Conservation (phyloP, 257 asterid genomes). For the Solanum chaucha region DNA sequence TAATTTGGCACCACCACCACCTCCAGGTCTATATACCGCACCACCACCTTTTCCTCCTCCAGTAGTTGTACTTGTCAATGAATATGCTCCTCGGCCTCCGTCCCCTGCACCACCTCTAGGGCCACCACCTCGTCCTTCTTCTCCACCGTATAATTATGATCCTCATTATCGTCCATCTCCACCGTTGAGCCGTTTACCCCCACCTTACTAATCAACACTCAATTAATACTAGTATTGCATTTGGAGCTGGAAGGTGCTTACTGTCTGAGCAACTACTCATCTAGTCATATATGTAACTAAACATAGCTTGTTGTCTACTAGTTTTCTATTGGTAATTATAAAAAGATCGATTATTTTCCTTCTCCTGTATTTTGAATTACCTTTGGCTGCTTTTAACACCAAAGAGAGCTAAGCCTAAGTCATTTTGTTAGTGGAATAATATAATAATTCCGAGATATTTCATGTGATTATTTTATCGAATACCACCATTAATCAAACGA, state of each 20-base stretch:
- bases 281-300: not conserved
- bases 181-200: not conserved
- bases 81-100: not conserved
- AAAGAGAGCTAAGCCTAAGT: not conserved
- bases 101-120: not conserved
- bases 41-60: not conserved
- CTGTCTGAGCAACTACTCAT: too few relatives aligned
- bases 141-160: not conserved
- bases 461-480: not conserved
- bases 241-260: not conserved
- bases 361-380: not conserved
- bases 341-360: not conserved
- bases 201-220: constrained; percentile 2
- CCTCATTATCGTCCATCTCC: not conserved
- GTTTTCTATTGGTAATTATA: not conserved
- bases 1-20: not conserved
- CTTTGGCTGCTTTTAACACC: not conserved
- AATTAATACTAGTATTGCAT: not conserved
- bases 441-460: not conserved
- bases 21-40: not conserved
- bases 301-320: not conserved
- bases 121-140: not conserved
- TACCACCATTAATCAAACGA: not conserved
- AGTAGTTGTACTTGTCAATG: not conserved
- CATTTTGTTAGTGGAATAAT: not conserved